These are phyloP conservation scores for Croton laevigatus DNA, from an alignment of 441 rosid species.

Conservation along the genomic window DNA sequence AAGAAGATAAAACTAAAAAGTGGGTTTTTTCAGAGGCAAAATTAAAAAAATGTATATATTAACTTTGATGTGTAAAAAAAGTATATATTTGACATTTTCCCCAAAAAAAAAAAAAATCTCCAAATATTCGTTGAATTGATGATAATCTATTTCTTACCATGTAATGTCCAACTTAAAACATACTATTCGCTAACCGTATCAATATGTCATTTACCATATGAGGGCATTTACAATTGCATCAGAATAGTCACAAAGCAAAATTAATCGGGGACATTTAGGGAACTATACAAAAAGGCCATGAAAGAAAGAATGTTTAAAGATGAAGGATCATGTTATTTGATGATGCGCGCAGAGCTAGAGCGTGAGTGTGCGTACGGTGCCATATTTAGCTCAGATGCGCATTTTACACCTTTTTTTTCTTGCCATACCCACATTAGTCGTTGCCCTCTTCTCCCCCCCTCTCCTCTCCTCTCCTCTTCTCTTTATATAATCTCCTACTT, in stretches of 20 bases:
- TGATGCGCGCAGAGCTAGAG: slow-evolving; percentile 23
- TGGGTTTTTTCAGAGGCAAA: too few species aligned
- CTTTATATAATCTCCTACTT: slow-evolving; percentile 14
- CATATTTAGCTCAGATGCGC: slow-evolving; percentile 1
- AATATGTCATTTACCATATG: too few species aligned
- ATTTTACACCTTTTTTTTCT: slow-evolving; percentile 1
- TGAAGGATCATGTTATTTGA: slow-evolving; percentile 30
- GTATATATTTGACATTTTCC: too few species aligned
- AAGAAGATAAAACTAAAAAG: too few species aligned
- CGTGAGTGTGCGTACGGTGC: slow-evolving; percentile 10
- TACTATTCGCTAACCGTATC: too few species aligned
- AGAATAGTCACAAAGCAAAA: not conserved
- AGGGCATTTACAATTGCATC: too few species aligned
- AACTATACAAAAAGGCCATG: not conserved
- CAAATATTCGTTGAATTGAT: too few species aligned
- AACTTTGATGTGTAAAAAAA: too few species aligned
- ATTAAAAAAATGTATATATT: too few species aligned
- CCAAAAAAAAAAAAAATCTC: too few species aligned
- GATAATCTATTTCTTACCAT: too few species aligned
- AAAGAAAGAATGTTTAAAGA: slow-evolving; percentile 7
- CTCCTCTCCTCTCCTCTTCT: slow-evolving; percentile 8
- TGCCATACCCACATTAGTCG: not conserved
- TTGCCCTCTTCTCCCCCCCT: slow-evolving; percentile 2
- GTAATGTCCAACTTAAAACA: too few species aligned
- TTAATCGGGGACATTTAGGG: not conserved